Base-by-base conservation (phyloP, 768 basidiomycete genomes). In the Candolleomyces efflorescens region DNA sequence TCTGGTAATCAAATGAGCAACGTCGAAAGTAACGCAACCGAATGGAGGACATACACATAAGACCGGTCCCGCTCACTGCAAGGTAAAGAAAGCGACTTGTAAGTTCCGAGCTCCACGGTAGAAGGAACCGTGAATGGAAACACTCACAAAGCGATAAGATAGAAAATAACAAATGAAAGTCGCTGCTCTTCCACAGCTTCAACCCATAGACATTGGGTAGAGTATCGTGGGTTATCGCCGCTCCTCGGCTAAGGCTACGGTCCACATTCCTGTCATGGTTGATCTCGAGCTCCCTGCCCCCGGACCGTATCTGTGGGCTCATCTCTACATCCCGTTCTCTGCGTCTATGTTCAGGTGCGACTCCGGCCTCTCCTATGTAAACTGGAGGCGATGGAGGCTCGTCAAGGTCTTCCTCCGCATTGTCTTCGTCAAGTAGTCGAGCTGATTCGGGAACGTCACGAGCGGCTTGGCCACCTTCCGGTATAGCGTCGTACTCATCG, bases 41-140 rank as follows among this genome's bases (percentile, higher is more conserved):
- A 55, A 26, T 20, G 46, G 1, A 4, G n/a, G 20, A 81, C 85
- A 56, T 63, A 87, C 86, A 92, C 89, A 92, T 91, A n/a, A 92
- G 54, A 2, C 90, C 90, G 7, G 83, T 89, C 13, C 90, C 90
- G 61, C 84, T 84, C 58, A 90, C 87, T 87, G 60, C 2, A 59
- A 41, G 62, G 23, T 53, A 15, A n/a, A n/a, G n/a, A n/a, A 32
- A 32, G 32, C 32, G 32, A 32, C 32, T 32, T 5, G 32, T 32
- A 5, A 32, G 32, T 32, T 32, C 32, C 26, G 15, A 60, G 54
- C 20, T 39, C 38, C 22, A 56, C 56, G 41, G 58, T 52, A 47
- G 43, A n/a, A 12, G 51, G 10, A 9, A 5, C 12, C 15, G 9
- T 18, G n/a, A 26, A 48, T 22, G n/a, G n/a, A 46, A 39, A 38